Evolutionary conservation across 257 asterid species (phyloP).

Genomic region (Anisodus tanguticus): DNA sequence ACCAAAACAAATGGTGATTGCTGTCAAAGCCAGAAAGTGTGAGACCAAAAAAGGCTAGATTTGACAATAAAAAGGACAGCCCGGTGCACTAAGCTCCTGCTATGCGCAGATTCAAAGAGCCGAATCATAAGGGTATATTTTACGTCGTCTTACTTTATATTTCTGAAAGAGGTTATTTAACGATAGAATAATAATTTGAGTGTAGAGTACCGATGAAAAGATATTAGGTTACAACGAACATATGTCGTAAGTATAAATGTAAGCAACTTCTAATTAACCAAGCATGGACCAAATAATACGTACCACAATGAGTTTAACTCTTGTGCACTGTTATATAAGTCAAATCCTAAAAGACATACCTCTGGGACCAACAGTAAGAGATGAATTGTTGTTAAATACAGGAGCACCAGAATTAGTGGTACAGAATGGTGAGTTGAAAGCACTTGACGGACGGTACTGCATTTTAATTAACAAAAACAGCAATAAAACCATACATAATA

Average conservation of each 20-base stretch:
- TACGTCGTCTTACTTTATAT: too few species aligned
- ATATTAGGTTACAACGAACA: background rate
- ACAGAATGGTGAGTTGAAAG: conserved; percentile 48
- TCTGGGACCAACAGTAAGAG: conserved; percentile 50
- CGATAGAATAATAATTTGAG: too few species aligned
- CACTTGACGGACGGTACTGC: conserved; percentile 51
- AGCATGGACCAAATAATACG: background rate
- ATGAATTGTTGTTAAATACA: conserved; percentile 49
- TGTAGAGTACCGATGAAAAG: too few species aligned
- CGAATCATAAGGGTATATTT: too few species aligned
- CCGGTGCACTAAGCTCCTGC: too few species aligned
- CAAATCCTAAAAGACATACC: conserved; percentile 24
- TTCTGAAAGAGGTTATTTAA: too few species aligned
- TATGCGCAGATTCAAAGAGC: too few species aligned
- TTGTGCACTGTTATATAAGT: background rate
- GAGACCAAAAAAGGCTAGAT: background rate
- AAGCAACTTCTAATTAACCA: background rate
- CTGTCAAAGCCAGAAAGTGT: background rate
- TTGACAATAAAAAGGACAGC: background rate
- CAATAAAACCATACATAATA: background rate
- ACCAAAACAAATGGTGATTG: conserved; percentile 11
- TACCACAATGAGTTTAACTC: background rate
- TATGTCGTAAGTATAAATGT: background rate
- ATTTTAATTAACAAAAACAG: conserved; percentile 6
- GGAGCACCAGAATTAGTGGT: conserved; percentile 50